Evolutionary conservation across 371 early-diverging fungal genomes (phyloP).

Genomic region (Saksenaea vasiformis): DNA sequence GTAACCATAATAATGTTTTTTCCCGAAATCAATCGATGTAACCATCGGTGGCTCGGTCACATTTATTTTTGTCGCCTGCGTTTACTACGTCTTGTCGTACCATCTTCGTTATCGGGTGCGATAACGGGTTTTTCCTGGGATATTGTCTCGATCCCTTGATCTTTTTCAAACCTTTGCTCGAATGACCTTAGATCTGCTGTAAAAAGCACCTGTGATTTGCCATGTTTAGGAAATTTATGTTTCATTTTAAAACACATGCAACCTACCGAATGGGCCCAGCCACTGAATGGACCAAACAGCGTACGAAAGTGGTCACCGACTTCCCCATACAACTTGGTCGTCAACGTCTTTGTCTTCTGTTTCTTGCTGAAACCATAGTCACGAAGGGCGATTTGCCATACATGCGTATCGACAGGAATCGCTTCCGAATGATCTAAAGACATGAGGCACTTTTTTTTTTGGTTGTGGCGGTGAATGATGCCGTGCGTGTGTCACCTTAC

Average conservation of each 20-base stretch:
- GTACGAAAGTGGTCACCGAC: slow-evolving; percentile 75
- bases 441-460: slow-evolving; percentile 65
- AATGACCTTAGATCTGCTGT: slow-evolving; percentile 56
- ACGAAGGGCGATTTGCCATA: slow-evolving; percentile 84
- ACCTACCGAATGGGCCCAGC: slow-evolving; percentile 92
- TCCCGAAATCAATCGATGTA: background rate
- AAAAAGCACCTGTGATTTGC: slow-evolving; percentile 41
- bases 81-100: background rate
- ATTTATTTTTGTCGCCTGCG: slow-evolving; percentile 7
- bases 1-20: background rate
- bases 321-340: slow-evolving; percentile 63
- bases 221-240: background rate
- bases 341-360: slow-evolving; percentile 62
- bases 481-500: slow-evolving; percentile 40
- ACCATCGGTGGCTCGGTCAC: background rate
- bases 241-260: background rate
- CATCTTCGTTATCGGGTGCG: background rate
- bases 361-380: slow-evolving; percentile 71
- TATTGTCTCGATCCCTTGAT: background rate
- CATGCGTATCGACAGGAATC: slow-evolving; percentile 96
- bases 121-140: background rate
- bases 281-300: slow-evolving; percentile 84
- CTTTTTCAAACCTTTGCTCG: slow-evolving; percentile 11
- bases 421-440: slow-evolving; percentile 78
- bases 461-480: background rate